A percentile compares a stretch with the other conserved stretches of the same genome.
These are phyloP conservation scores for Huntiella abstrusa DNA, from an alignment of 2,329 filamentous ascomycete species.

Conservation along the genomic window DNA sequence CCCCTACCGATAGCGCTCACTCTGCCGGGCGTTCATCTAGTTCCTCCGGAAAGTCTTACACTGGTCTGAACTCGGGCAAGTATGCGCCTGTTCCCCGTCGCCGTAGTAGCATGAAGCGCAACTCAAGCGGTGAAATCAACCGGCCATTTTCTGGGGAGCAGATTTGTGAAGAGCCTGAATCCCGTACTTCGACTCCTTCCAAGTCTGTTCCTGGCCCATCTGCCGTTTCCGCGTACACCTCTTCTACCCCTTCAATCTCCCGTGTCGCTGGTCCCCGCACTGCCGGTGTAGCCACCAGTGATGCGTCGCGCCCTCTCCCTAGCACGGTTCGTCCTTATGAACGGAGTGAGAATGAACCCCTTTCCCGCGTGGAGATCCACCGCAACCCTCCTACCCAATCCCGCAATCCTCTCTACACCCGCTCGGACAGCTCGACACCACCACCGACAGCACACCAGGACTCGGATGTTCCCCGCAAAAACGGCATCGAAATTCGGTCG, in stretches of 20 bases:
- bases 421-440: constrained; percentile 5
- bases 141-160: constrained; percentile 55
- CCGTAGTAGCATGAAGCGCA: constrained; percentile 48
- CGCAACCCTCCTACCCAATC: constrained; percentile 70
- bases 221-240: constrained; percentile 16
- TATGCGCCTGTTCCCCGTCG: constrained; percentile 24
- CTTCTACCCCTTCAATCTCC: not conserved
- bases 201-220: not conserved
- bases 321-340: constrained; percentile 23
- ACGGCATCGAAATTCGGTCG: constrained; percentile 65
- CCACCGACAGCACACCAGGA: not conserved
- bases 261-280: constrained; percentile 4
- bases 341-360: constrained; percentile 20
- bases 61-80: constrained; percentile 14
- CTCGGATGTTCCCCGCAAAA: constrained; percentile 26
- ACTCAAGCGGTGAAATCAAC: constrained; percentile 48
- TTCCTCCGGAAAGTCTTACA: constrained; percentile 12
- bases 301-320: constrained; percentile 18
- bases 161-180: constrained; percentile 76
- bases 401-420: constrained; percentile 52
- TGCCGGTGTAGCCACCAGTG: constrained; percentile 1
- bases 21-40: constrained; percentile 3
- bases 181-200: constrained; percentile 13
- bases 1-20: constrained; percentile 3
- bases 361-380: constrained; percentile 53